Conservation (phyloP, 2,329 filamentous ascomycete genomes). For the Apiospora koreana region DNA sequence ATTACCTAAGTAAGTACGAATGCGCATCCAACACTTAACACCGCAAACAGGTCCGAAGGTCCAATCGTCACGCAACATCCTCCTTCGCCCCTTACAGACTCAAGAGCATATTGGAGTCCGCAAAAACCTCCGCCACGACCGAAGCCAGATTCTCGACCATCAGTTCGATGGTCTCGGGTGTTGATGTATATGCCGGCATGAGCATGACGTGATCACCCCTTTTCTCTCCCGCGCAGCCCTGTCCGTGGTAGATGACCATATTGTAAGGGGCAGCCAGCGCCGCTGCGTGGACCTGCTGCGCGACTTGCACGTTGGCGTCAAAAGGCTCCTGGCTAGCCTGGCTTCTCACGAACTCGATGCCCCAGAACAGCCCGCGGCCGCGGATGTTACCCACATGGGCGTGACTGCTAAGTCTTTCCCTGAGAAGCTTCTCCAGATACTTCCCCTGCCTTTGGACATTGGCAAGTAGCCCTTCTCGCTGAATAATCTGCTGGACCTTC, state of each 20-base stretch:
- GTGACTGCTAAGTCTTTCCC: slow-evolving; percentile 26
- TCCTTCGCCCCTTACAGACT: neutral
- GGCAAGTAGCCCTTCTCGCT: slow-evolving; percentile 33
- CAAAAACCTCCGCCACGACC: neutral
- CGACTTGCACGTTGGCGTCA: neutral
- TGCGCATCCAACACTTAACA: no score
- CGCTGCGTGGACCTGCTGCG: neutral
- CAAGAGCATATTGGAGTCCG: neutral
- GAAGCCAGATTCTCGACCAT: neutral
- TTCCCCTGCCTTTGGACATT: slow-evolving; percentile 33
- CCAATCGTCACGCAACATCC: neutral
- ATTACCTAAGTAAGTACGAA: no score
- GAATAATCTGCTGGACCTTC: slow-evolving; percentile 39
- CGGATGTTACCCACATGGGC: slow-evolving; percentile 42
- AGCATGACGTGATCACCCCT: slow-evolving; percentile 6
- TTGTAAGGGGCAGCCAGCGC: neutral
- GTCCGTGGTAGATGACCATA: slow-evolving; percentile 3
- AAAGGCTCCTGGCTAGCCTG: slow-evolving; percentile 39
- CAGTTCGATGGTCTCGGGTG: neutral
- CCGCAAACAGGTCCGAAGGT: no score
- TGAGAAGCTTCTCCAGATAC: slow-evolving; percentile 31
- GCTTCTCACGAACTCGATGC: slow-evolving; percentile 45
- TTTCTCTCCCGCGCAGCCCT: slow-evolving; percentile 6
- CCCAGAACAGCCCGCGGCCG: slow-evolving; percentile 47
- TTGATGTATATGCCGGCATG: slow-evolving; percentile 8